A percentile compares a stretch with the other conserved stretches of the same genome.
phyloP scores from a whole-genome alignment of 139 green algal species.

The Diplosphaera chodatii region DNA sequence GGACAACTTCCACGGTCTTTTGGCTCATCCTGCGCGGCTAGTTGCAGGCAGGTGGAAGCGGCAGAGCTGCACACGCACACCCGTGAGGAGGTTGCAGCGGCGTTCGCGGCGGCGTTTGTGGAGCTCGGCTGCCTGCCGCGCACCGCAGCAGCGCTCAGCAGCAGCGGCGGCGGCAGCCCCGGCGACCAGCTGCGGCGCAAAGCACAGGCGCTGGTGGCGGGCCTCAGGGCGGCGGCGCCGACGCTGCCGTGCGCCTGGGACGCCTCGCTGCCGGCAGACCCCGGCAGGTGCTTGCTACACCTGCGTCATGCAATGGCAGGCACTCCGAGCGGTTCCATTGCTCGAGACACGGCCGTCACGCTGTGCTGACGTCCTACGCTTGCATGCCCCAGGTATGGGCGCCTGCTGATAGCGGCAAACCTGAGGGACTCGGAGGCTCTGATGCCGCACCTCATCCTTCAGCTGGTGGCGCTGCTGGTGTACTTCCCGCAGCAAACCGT shows the following conservation, averaged over 20 bases:
- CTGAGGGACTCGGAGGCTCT: conserved; percentile 38
- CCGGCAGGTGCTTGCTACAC: neutral
- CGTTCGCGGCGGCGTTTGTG: too few species aligned
- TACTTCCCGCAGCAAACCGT: neutral
- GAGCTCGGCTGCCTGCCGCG: neutral
- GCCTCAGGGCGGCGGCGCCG: neutral
- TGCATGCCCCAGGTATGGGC: neutral
- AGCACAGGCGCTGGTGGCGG: neutral
- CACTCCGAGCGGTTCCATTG: too few species aligned
- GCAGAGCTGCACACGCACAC: too few species aligned
- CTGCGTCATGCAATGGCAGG: too few species aligned
- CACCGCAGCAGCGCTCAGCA: neutral
- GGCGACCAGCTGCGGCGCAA: neutral
- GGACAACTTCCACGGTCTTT: too few species aligned
- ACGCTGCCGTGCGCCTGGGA: conserved; percentile 2
- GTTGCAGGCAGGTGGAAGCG: too few species aligned
- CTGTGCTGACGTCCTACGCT: too few species aligned
- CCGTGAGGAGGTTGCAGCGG: too few species aligned
- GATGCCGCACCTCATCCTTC: conserved; percentile 38
- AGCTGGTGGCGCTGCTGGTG: conserved; percentile 22
- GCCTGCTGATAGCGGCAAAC: conserved; percentile 33
- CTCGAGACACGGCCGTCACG: too few species aligned
- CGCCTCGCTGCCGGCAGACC: neutral
- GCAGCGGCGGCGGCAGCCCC: neutral
- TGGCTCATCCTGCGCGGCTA: too few species aligned